Conservation (phyloP, 2,329 filamentous ascomycete genomes). For the Penicillium occitanis region DNA sequence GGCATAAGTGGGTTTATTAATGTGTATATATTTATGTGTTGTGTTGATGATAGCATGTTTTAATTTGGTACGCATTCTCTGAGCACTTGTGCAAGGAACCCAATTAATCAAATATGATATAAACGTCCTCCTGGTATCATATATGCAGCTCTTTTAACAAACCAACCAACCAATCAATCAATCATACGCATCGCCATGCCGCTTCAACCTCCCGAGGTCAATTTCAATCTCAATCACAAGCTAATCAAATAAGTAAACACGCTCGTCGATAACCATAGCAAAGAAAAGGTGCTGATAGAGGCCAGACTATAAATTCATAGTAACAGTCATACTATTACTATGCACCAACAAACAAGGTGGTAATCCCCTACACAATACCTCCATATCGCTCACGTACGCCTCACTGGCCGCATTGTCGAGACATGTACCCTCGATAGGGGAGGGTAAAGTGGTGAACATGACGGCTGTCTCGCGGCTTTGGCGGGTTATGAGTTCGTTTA, state of each 20-base stretch:
- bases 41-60: not conserved
- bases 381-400: conserved; percentile 73
- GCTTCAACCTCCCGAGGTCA: not conserved
- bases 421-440: conserved; percentile 74
- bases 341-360: conserved; percentile 77
- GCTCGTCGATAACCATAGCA: not conserved
- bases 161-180: not conserved
- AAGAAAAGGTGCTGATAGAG: conserved; percentile 13
- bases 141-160: not conserved
- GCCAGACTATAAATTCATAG: conserved; percentile 41
- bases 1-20: not conserved
- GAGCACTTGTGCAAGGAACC: not conserved
- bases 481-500: conserved; percentile 77
- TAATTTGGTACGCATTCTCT: not conserved
- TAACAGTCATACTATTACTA: conserved; percentile 89
- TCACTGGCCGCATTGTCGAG: conserved; percentile 68
- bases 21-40: not conserved
- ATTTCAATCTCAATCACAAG: not conserved
- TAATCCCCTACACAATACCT: conserved; percentile 73
- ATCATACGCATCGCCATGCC: conserved; percentile 1
- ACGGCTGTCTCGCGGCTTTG: conserved; percentile 72
- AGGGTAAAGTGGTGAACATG: conserved; percentile 78
- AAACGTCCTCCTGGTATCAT: conserved; percentile 7
- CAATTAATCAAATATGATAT: not conserved
- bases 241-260: not conserved